Base-by-base conservation (phyloP, 768 basidiomycete species). In the Dendrothele bispora region DNA sequence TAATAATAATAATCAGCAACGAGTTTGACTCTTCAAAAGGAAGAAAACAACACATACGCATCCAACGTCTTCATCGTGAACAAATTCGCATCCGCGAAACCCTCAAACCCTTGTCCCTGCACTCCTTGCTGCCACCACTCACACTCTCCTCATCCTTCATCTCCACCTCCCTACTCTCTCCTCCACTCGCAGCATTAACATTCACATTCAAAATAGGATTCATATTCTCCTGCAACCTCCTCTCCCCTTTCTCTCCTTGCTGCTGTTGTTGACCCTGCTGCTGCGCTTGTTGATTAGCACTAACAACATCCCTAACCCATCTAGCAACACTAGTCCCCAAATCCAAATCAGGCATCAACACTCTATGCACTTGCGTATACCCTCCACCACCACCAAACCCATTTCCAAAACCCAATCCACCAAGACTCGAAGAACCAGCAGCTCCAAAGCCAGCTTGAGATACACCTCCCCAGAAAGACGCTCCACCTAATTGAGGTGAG, bases 51-150 rank as follows among this genome's bases (percentile, higher is more conserved):
- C 8, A 79, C 80, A 57, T 79, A 91, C 62, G 84, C 79, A 67
- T 95, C 92, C 55, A 95, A 71, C 2, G 79, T 83, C 73, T 91
- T 93, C 74, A 95, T 80, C 3, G 88, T 93, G 66, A 94, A 94
- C 11, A 85, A 83, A 54, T 90, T 91, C 53, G 74, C 62, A 55
- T 94, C 91, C 20, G 84, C 73, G 66, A 91, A 94, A 14, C 82
- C 74, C 48, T 92, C 88, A 65, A 93, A 91, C 1, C 78, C 75
- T 32, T 67, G 21, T 10, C 27, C 35, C 5, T 22, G 41, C 41
- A 26, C 36, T n/a, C n/a, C n/a, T 37, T 37, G n/a, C n/a, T n/a
- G n/a, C n/a, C n/a, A n/a, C n/a, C 69, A 37, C 36, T 65, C 47
- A 51, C 55, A 38, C 21, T 45, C 42, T 46, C 47, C 50, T 22